A percentile compares a stretch with the other conserved stretches of the same genome.
phyloP scores from a whole-genome alignment of 148 eudicot species.

The Fagopyrum tataricum region DNA sequence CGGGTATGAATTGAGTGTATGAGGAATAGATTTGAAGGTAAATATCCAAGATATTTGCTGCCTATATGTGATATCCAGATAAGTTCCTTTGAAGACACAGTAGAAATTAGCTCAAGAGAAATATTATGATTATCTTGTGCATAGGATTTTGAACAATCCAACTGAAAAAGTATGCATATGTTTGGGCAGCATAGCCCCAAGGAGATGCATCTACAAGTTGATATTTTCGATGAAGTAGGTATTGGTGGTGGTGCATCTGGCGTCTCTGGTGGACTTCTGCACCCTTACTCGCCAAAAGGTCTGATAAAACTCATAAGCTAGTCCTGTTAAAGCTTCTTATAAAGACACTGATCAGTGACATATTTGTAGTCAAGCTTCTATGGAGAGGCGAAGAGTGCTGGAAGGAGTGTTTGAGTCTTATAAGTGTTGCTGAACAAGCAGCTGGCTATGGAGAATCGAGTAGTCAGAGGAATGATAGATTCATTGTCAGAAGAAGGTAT shows the following conservation, averaged over 20 bases:
- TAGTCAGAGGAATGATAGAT: conserved; percentile 17
- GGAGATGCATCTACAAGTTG: conserved; percentile 46
- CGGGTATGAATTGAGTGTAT: not conserved
- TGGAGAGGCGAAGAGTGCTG: conserved; percentile 84
- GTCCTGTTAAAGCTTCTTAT: not conserved
- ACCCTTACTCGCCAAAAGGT: conserved; percentile 98
- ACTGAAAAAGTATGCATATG: not conserved
- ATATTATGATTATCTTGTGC: not conserved
- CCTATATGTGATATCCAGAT: too few relatives aligned
- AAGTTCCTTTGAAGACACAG: too few relatives aligned
- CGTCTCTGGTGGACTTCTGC: conserved; percentile 93
- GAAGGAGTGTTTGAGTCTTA: conserved; percentile 76
- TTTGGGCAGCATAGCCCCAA: conserved; percentile 61
- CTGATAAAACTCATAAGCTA: not conserved
- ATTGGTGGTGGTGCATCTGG: conserved; percentile 99
- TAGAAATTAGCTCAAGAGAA: too few relatives aligned
- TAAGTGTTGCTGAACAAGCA: conserved; percentile 74
- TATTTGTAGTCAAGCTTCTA: conserved; percentile 74
- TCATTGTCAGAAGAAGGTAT: conserved; percentile 68
- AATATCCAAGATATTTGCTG: not conserved
- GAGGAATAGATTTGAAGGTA: not conserved
- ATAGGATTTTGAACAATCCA: not conserved
- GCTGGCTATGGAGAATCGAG: conserved; percentile 14
- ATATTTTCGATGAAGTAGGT: conserved; percentile 83
- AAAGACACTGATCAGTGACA: conserved; percentile 14